Conservation (phyloP, 257 asterid species). For the Agastache rugosa region DNA sequence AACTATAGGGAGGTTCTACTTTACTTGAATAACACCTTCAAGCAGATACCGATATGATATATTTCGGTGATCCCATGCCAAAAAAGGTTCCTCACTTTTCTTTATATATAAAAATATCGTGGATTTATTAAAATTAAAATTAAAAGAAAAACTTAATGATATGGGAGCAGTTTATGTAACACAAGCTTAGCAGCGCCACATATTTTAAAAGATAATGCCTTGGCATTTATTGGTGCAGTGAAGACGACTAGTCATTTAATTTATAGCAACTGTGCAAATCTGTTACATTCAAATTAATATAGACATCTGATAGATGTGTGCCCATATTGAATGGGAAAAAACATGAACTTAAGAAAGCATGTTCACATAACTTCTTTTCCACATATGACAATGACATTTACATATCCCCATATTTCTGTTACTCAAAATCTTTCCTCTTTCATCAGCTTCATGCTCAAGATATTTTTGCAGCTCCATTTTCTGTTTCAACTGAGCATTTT, state of each 20-base stretch:
- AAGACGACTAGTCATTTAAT: constrained; percentile 30
- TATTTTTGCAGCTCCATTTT: constrained; percentile 26
- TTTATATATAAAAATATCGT: no score
- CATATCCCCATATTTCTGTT: constrained; percentile 10
- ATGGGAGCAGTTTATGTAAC: not conserved
- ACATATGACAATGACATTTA: constrained; percentile 26
- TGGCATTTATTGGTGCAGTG: constrained; percentile 37
- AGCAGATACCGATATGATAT: no score
- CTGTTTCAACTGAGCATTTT: constrained; percentile 21
- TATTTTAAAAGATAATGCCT: constrained; percentile 34
- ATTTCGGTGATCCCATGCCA: no score
- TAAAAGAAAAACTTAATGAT: no score
- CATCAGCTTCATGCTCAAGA: constrained; percentile 34
- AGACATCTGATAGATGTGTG: constrained; percentile 35
- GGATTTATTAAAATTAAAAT: no score
- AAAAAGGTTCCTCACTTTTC: no score
- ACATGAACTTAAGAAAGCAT: constrained; percentile 26
- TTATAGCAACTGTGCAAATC: constrained; percentile 24
- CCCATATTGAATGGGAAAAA: constrained; percentile 31
- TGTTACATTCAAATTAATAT: constrained; percentile 34
- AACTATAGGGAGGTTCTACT: no score
- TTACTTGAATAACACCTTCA: no score
- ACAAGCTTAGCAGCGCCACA: constrained; percentile 39
- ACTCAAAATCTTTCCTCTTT: constrained; percentile 41
- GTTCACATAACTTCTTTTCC: constrained; percentile 37